These are phyloP conservation scores for Radiomyces spectabilis DNA, from an alignment of 192 early-diverging fungal species.

Conservation along the genomic window DNA sequence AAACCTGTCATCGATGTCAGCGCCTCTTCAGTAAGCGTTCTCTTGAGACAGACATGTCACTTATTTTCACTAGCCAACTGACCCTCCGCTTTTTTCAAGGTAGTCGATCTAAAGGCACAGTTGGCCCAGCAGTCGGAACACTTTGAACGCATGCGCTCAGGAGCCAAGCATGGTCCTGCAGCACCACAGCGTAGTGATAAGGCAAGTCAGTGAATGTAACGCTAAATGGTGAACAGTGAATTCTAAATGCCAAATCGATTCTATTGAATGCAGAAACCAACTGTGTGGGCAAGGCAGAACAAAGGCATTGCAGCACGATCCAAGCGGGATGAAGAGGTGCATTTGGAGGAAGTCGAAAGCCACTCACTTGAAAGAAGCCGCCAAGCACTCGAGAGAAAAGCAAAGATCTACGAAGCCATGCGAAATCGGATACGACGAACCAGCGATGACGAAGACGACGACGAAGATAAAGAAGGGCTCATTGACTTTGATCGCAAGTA, in stretches of 20 bases:
- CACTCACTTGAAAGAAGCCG: conserved; percentile 24
- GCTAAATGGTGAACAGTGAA: too few species aligned
- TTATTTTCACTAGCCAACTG: neutral
- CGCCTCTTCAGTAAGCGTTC: conserved; percentile 1
- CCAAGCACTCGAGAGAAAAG: conserved; percentile 48
- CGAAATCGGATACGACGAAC: neutral
- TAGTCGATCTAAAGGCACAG: neutral
- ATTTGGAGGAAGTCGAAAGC: conserved; percentile 9
- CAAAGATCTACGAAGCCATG: conserved; percentile 44
- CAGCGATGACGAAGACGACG: conserved; percentile 7
- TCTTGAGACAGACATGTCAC: neutral
- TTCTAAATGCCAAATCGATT: neutral
- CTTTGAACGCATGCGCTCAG: neutral
- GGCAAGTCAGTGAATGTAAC: too few species aligned
- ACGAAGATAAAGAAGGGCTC: conserved; percentile 39
- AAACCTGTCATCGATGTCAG: neutral
- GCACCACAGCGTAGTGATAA: neutral
- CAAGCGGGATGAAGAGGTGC: conserved; percentile 23
- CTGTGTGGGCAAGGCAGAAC: conserved; percentile 35
- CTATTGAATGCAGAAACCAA: conserved; percentile 25
- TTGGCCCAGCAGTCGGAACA: neutral
- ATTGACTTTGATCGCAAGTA: conserved; percentile 52
- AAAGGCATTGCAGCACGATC: conserved; percentile 30
- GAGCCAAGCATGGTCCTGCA: neutral
- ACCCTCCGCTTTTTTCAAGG: neutral